Percentiles rank a stretch among this genome's conserved stretches.
phyloP scores from a whole-genome alignment of 2,329 filamentous ascomycete species.

The Bisporella sp. region DNA sequence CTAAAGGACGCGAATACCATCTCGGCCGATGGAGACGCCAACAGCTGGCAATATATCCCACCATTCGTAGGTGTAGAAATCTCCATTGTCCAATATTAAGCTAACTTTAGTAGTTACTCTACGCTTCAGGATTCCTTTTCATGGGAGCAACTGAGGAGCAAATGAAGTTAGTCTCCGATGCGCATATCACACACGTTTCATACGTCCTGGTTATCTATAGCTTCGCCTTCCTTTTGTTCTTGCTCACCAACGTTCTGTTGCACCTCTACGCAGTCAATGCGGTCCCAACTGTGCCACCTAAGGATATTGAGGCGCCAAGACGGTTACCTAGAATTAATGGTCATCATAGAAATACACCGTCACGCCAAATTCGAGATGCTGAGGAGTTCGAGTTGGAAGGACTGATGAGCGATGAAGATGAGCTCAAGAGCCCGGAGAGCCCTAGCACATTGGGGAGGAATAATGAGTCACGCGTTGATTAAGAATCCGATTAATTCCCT shows the following conservation, averaged over 20 bases:
- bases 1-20: conserved; percentile 63
- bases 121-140: conserved; percentile 89
- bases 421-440: conserved; percentile 54
- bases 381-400: conserved; percentile 93
- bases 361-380: conserved; percentile 64
- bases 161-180: conserved; percentile 69
- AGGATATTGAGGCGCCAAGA: conserved; percentile 21
- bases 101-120: conserved; percentile 60
- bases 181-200: conserved; percentile 78
- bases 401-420: conserved; percentile 82
- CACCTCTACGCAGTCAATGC: conserved; percentile 66
- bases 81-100: conserved; percentile 3
- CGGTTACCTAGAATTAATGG: conserved; percentile 23
- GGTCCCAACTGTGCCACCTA: conserved; percentile 30
- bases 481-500: neutral
- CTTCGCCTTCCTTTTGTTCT: conserved; percentile 81
- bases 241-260: conserved; percentile 73
- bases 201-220: conserved; percentile 92
- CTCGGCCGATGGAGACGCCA: conserved; percentile 62
- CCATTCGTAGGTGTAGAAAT: conserved; percentile 53
- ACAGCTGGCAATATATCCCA: conserved; percentile 65
- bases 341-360: conserved; percentile 36
- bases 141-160: conserved; percentile 98
- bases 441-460: conserved; percentile 43
- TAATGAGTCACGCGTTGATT: conserved; percentile 25